Evolutionary conservation across 495 filamentous ascomycete species (phyloP).

Genomic region (Hyaloscypha hepaticicola): DNA sequence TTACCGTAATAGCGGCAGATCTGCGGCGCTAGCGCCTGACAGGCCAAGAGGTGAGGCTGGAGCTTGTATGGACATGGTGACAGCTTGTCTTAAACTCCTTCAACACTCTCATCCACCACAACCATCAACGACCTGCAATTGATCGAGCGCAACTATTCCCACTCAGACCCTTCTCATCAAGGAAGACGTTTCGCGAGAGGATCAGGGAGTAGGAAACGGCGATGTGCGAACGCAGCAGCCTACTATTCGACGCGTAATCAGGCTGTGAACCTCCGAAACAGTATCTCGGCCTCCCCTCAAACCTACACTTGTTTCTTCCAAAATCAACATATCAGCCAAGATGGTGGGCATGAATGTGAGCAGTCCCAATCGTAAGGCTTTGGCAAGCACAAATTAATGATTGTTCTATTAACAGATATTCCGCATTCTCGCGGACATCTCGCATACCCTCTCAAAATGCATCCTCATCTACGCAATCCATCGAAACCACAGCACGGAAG

Average conservation of each 20-base stretch:
- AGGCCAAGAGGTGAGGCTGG: slow-evolving; percentile 1
- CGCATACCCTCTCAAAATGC: slow-evolving; percentile 80
- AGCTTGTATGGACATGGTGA: neutral
- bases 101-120: neutral
- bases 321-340: slow-evolving; percentile 1
- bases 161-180: neutral
- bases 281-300: neutral
- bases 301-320: neutral
- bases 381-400: neutral
- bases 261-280: slow-evolving; percentile 5
- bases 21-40: slow-evolving; percentile 7
- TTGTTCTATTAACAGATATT: slow-evolving; percentile 55
- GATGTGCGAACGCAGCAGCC: slow-evolving; percentile 4
- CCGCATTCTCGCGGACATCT: slow-evolving; percentile 76
- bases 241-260: slow-evolving; percentile 24
- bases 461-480: slow-evolving; percentile 93
- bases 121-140: neutral
- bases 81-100: slow-evolving; percentile 9
- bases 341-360: slow-evolving; percentile 23
- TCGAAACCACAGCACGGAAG: slow-evolving; percentile 83
- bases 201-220: neutral
- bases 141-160: neutral
- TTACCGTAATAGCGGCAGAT: slow-evolving; percentile 9
- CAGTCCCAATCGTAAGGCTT: neutral
- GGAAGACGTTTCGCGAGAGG: neutral